These are phyloP conservation scores for Wickerhamomyces pijperi DNA, from an alignment of 805 yeast genomes.

Conservation along the genomic window DNA sequence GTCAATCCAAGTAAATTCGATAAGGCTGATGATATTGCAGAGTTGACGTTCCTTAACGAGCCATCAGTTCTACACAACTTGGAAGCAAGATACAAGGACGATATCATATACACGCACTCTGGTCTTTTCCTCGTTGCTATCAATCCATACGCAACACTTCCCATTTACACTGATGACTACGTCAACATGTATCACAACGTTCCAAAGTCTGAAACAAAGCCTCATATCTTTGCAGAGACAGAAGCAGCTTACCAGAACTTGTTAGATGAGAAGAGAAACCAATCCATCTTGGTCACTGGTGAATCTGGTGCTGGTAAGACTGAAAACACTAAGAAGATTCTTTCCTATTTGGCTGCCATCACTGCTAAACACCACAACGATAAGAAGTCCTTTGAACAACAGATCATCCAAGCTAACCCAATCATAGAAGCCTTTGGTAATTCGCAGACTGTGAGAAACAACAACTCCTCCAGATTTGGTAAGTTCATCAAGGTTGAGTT, in stretches of 20 bases:
- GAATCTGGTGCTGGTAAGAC: slow-evolving; percentile 99
- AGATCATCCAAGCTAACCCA: slow-evolving; percentile 89
- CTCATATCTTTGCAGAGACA: slow-evolving; percentile 87
- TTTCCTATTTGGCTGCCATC: slow-evolving; percentile 80
- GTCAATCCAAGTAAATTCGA: slow-evolving; percentile 89
- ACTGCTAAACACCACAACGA: slow-evolving; percentile 27
- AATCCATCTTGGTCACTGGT: slow-evolving; percentile 93
- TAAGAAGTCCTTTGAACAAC: slow-evolving; percentile 51
- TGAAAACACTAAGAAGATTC: slow-evolving; percentile 89
- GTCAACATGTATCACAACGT: slow-evolving; percentile 44
- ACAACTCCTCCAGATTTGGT: slow-evolving; percentile 94
- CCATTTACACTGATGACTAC: slow-evolving; percentile 54
- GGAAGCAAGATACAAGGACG: slow-evolving; percentile 63
- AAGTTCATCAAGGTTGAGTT: slow-evolving; percentile 87
- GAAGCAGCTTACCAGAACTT: slow-evolving; percentile 78
- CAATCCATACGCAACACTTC: slow-evolving; percentile 74
- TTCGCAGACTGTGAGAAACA: slow-evolving; percentile 88
- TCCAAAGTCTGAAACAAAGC: slow-evolving; percentile 40
- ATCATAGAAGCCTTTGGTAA: slow-evolving; percentile 94
- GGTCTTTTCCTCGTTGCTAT: slow-evolving; percentile 93
- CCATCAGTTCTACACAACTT: slow-evolving; percentile 89
- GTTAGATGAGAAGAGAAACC: slow-evolving; percentile 59
- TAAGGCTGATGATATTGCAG: slow-evolving; percentile 90
- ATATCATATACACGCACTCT: slow-evolving; percentile 83
- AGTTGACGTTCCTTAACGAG: slow-evolving; percentile 85